phyloP scores from a whole-genome alignment of 1,139 yeast species.

The Debaryomyces psychrophilus region DNA sequence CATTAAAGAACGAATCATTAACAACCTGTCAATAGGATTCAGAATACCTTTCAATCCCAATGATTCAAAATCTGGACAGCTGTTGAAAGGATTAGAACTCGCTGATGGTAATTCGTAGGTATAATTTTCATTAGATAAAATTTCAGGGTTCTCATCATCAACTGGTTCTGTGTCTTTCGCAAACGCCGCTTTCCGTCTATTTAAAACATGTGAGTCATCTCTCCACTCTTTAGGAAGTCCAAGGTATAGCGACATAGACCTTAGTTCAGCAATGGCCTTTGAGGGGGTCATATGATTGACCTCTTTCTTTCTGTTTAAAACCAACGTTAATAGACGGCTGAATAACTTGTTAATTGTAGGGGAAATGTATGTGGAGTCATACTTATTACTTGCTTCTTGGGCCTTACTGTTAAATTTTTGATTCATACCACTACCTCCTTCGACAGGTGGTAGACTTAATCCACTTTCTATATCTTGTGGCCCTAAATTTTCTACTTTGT shows the following conservation, averaged over 20 bases:
- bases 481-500: slow-evolving; percentile 26
- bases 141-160: slow-evolving; percentile 44
- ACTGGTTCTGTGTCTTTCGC: slow-evolving; percentile 30
- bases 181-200: slow-evolving; percentile 19
- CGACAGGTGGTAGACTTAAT: slow-evolving; percentile 37
- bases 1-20: slow-evolving; percentile 47
- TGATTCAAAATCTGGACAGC: slow-evolving; percentile 41
- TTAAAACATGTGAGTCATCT: slow-evolving; percentile 27
- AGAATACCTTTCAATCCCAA: slow-evolving; percentile 47
- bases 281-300: slow-evolving; percentile 26
- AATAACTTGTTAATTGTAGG: slow-evolving; percentile 40
- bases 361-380: slow-evolving; percentile 25
- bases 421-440: background rate
- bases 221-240: slow-evolving; percentile 56
- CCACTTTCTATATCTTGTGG: slow-evolving; percentile 58
- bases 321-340: slow-evolving; percentile 37
- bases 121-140: slow-evolving; percentile 29
- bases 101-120: slow-evolving; percentile 19
- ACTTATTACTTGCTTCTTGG: slow-evolving; percentile 7
- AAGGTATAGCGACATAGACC: slow-evolving; percentile 31
- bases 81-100: slow-evolving; percentile 36
- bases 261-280: slow-evolving; percentile 47
- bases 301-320: slow-evolving; percentile 45
- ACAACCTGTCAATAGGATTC: slow-evolving; percentile 48
- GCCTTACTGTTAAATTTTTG: background rate